Conservation (phyloP, 345 rosid genomes). For the Hevea brasiliensis region DNA sequence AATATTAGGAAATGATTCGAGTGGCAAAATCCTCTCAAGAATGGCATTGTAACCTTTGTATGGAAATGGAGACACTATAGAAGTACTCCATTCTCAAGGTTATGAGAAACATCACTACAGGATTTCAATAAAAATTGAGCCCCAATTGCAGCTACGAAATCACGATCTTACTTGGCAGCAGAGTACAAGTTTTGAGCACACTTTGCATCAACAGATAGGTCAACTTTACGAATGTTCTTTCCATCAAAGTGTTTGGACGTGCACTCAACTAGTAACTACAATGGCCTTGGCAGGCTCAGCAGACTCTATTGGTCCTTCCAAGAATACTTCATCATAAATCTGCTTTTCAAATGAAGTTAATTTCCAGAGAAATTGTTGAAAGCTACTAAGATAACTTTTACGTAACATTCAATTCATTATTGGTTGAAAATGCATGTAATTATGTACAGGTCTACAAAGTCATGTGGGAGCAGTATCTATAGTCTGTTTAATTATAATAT, state of each 20-base stretch:
- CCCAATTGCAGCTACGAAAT: slow-evolving; percentile 1
- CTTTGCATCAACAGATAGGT: slow-evolving; percentile 81
- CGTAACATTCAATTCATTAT: no score
- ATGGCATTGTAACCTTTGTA: background rate
- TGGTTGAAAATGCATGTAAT: no score
- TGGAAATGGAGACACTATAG: background rate
- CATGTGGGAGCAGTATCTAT: no score
- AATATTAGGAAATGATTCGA: no score
- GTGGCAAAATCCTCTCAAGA: no score
- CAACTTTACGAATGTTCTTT: slow-evolving; percentile 71
- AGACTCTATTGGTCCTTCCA: slow-evolving; percentile 92
- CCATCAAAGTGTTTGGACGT: slow-evolving; percentile 85
- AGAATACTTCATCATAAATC: slow-evolving; percentile 96
- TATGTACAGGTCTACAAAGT: no score
- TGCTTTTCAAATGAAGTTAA: slow-evolving; percentile 30
- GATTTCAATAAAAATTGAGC: slow-evolving; percentile 12
- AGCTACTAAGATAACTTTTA: background rate
- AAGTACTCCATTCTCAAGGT: slow-evolving; percentile 7
- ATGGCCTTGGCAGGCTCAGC: slow-evolving; percentile 79
- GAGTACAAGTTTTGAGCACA: slow-evolving; percentile 91
- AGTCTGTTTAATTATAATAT: no score
- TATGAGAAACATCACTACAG: background rate
- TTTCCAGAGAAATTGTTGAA: background rate
- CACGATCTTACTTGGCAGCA: slow-evolving; percentile 57
- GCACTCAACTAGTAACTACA: slow-evolving; percentile 82